Conservation (phyloP, 2,329 filamentous ascomycete species). For the Nemania sp. region DNA sequence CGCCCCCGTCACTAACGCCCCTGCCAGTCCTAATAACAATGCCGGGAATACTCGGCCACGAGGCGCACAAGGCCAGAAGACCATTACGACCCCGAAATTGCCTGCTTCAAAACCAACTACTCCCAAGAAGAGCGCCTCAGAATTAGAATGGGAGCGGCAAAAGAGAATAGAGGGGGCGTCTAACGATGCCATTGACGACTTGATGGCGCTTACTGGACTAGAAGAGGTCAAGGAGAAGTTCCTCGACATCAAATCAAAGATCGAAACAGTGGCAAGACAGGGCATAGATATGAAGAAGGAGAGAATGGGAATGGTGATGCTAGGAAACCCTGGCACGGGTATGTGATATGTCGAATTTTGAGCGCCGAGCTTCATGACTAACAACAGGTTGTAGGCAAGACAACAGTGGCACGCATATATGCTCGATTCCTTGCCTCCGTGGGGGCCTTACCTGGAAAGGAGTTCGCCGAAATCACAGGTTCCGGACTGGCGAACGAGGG, state of each 20-base stretch:
- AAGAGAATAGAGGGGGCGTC: slow-evolving; percentile 55
- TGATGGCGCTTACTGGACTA: slow-evolving; percentile 71
- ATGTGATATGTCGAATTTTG: slow-evolving; percentile 35
- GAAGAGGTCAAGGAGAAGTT: slow-evolving; percentile 70
- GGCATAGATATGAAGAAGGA: slow-evolving; percentile 61
- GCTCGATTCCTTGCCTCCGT: slow-evolving; percentile 72
- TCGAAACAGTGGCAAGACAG: slow-evolving; percentile 66
- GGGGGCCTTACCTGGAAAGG: slow-evolving; percentile 69
- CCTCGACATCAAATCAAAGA: slow-evolving; percentile 65
- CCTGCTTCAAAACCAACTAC: slow-evolving; percentile 5
- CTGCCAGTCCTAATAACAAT: slow-evolving; percentile 5
- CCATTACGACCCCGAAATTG: not conserved
- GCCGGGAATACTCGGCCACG: not conserved
- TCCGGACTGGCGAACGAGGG: slow-evolving; percentile 73
- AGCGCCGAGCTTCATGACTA: not conserved
- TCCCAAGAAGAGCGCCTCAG: slow-evolving; percentile 18
- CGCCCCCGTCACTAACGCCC: not conserved
- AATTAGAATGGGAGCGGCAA: slow-evolving; percentile 65
- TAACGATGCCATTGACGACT: slow-evolving; percentile 63
- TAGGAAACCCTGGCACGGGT: slow-evolving; percentile 75
- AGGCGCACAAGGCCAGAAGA: not conserved
- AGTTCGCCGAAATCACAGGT: slow-evolving; percentile 76
- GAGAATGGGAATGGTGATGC: slow-evolving; percentile 58
- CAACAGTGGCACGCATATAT: slow-evolving; percentile 79
- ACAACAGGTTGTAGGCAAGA: slow-evolving; percentile 66